These are phyloP conservation scores for Tricholomella constricta DNA, from an alignment of 768 basidiomycete genomes.

Conservation along the genomic window DNA sequence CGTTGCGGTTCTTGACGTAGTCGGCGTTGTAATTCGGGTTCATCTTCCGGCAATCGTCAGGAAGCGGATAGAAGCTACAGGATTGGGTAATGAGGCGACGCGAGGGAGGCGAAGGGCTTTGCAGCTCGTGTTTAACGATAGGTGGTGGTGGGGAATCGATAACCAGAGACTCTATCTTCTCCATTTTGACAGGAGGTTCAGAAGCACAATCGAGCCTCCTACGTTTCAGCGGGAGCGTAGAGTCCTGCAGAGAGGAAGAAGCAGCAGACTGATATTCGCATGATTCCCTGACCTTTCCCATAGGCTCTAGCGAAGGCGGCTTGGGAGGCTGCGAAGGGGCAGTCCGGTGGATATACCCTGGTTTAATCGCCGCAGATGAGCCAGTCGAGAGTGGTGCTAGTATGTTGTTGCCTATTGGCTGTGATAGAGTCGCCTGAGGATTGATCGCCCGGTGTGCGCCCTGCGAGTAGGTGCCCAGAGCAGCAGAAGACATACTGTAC, in stretches of 20 bases:
- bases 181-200: background rate
- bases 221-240: background rate
- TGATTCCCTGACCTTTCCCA: too few species aligned
- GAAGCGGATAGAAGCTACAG: conserved; percentile 28
- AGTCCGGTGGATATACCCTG: too few species aligned
- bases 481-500: background rate
- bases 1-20: conserved; percentile 21
- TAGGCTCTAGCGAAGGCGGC: too few species aligned
- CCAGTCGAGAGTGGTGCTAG: too few species aligned
- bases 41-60: conserved; percentile 24
- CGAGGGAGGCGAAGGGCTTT: conserved; percentile 8
- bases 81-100: conserved; percentile 30
- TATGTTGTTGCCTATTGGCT: too few species aligned
- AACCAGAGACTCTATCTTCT: background rate
- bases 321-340: too few species aligned
- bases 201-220: conserved; percentile 5
- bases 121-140: background rate
- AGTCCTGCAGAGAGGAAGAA: background rate
- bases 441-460: too few species aligned
- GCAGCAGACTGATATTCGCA: background rate
- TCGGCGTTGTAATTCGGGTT: conserved; percentile 12
- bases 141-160: background rate
- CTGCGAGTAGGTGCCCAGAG: too few species aligned
- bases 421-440: too few species aligned
- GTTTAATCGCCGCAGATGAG: too few species aligned